Conservation (phyloP, 768 basidiomycete species). For the Cystobasidium tubakii region DNA sequence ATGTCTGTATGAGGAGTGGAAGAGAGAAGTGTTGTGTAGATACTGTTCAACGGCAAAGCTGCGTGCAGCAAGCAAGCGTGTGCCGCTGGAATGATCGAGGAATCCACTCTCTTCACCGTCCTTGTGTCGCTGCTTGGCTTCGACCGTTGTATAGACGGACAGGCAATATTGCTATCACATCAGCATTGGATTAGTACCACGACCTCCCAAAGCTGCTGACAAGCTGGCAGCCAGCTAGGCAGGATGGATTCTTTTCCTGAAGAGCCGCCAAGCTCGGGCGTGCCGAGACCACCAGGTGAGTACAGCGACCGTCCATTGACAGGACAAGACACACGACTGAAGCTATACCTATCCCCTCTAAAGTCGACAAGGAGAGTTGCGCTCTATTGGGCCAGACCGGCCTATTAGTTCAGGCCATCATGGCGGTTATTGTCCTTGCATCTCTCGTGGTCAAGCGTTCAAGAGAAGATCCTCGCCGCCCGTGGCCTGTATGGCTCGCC, state of each 20-base stretch:
- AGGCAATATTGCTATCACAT: no score
- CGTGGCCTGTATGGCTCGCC: constrained; percentile 83
- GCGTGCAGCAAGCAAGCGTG: no score
- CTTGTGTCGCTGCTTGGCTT: not conserved
- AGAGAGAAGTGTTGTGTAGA: not conserved
- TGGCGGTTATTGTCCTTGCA: constrained; percentile 85
- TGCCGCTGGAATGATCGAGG: no score
- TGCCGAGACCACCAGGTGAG: constrained; percentile 7
- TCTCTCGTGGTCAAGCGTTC: constrained; percentile 84
- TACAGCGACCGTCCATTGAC: not conserved
- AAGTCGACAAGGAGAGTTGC: constrained; percentile 53
- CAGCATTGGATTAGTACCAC: no score
- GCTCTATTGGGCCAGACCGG: constrained; percentile 55
- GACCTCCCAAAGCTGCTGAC: no score
- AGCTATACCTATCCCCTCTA: not conserved
- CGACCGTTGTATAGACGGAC: not conserved
- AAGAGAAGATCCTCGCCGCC: constrained; percentile 72
- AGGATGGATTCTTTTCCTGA: not conserved
- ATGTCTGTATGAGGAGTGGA: not conserved
- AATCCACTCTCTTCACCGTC: no score
- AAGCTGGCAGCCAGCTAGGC: not conserved
- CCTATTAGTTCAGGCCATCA: constrained; percentile 67
- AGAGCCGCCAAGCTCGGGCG: not conserved
- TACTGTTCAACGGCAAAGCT: no score
- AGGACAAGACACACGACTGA: not conserved